Percentiles rank a stretch among this genome's conserved stretches.
These are phyloP conservation scores for Solanum sitiens DNA, from an alignment of 257 asterid genomes.

Conservation along the genomic window DNA sequence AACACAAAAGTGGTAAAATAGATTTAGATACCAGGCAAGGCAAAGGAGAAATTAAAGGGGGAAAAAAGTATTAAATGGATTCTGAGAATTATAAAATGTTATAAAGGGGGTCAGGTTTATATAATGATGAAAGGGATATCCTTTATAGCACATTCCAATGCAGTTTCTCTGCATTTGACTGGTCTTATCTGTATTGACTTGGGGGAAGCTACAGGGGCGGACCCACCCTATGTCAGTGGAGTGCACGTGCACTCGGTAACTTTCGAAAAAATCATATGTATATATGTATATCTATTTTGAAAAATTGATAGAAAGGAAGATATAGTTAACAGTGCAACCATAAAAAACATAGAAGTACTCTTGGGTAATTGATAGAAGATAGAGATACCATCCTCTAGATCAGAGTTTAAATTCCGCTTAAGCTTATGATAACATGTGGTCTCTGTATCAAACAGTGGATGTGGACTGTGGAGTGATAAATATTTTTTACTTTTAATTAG, in stretches of 20 bases:
- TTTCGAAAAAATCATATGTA: no score
- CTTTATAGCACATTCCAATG: conserved; percentile 4
- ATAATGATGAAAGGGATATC: conserved; percentile 13
- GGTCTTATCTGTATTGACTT: conserved; percentile 7
- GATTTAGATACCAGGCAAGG: neutral
- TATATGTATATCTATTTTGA: no score
- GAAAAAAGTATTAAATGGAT: conserved; percentile 5
- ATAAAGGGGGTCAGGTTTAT: conserved; percentile 21
- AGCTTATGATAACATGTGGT: neutral
- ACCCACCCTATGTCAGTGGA: no score
- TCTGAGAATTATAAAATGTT: conserved; percentile 11
- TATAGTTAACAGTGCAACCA: no score
- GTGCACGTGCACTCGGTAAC: no score
- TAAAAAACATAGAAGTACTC: no score
- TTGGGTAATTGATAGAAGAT: no score
- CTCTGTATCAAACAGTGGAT: neutral
- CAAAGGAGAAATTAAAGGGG: neutral
- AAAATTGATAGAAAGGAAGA: no score
- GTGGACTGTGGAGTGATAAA: fast-evolving
- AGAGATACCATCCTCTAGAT: no score
- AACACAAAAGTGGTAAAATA: conserved; percentile 11
- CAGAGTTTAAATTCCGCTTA: no score
- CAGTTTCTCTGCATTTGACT: conserved; percentile 15
- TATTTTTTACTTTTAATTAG: fast-evolving
- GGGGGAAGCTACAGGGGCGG: neutral